Percentiles rank a stretch among this genome's conserved stretches.
Evolutionary conservation across 306 rosid species (phyloP).

Genomic region (Citrullus amarus): DNA sequence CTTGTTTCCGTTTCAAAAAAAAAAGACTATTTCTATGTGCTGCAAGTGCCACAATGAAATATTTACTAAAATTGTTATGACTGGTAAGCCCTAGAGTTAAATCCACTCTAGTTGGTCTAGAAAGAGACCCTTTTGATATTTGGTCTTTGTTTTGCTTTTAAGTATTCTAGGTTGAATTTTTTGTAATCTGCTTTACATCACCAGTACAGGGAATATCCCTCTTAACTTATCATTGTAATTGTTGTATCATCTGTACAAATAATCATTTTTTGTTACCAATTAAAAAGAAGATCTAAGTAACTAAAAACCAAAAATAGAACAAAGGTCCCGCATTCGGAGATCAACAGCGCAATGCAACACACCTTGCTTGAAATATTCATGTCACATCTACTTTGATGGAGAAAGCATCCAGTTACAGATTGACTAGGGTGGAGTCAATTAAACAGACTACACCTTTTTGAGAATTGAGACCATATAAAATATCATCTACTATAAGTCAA

Average conservation of each 20-base stretch:
- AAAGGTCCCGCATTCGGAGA: background rate
- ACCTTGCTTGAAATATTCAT: background rate
- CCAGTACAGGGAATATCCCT: background rate
- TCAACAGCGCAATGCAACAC: background rate
- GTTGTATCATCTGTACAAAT: background rate
- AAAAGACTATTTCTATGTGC: background rate
- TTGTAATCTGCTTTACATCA: background rate
- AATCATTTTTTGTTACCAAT: background rate
- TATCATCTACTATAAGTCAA: background rate
- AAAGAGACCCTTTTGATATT: background rate
- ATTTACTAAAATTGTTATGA: background rate
- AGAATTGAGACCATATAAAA: background rate
- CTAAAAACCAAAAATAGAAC: background rate
- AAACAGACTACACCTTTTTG: background rate
- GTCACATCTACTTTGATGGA: background rate
- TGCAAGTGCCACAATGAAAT: background rate
- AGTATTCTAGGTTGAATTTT: background rate
- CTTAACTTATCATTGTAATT: background rate
- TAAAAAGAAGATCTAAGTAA: background rate
- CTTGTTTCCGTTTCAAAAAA: no score
- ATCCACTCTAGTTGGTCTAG: background rate
- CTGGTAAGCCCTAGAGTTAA: background rate
- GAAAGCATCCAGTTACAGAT: background rate
- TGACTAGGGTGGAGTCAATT: background rate
- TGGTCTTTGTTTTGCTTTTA: background rate